Conservation (phyloP, 1,284 basidiomycete genomes). For the Somion occarium region DNA sequence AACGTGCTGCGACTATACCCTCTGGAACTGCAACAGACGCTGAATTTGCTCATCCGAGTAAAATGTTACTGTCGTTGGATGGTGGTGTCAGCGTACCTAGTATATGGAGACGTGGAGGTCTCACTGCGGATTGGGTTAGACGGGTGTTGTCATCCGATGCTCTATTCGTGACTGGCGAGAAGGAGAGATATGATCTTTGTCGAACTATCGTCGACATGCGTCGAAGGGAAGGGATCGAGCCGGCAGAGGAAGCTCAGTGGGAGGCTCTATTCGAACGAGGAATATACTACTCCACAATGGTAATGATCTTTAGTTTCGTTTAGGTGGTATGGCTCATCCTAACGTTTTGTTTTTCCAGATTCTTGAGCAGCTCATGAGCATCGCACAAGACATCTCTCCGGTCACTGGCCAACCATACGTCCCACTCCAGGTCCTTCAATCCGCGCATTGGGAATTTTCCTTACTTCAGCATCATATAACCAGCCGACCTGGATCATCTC, state of each 20-base stretch:
- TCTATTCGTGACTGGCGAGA: slow-evolving; percentile 78
- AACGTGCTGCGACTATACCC: slow-evolving; percentile 18
- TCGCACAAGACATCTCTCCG: slow-evolving; percentile 71
- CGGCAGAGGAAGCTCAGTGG: slow-evolving; percentile 64
- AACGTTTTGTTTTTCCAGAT: slow-evolving; percentile 38
- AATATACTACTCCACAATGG: slow-evolving; percentile 90
- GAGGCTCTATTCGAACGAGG: slow-evolving; percentile 70
- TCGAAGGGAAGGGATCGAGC: slow-evolving; percentile 42
- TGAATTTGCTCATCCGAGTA: slow-evolving; percentile 2
- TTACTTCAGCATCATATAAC: slow-evolving; percentile 56
- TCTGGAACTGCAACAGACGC: background rate
- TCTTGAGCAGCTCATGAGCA: slow-evolving; percentile 71
- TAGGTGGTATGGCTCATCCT: background rate
- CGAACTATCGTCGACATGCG: slow-evolving; percentile 73
- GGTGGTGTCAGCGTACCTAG: slow-evolving; percentile 29
- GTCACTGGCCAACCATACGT: slow-evolving; percentile 68
- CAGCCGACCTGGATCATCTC: slow-evolving; percentile 28
- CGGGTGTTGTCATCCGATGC: slow-evolving; percentile 76
- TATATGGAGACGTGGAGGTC: slow-evolving; percentile 68
- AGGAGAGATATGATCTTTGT: slow-evolving; percentile 78
- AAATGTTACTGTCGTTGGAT: background rate
- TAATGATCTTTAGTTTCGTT: slow-evolving; percentile 25
- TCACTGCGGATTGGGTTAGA: slow-evolving; percentile 69
- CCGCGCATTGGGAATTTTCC: slow-evolving; percentile 75
- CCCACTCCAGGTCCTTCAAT: slow-evolving; percentile 62